Conservation (phyloP, 306 rosid genomes). For the Prosopis cineraria region DNA sequence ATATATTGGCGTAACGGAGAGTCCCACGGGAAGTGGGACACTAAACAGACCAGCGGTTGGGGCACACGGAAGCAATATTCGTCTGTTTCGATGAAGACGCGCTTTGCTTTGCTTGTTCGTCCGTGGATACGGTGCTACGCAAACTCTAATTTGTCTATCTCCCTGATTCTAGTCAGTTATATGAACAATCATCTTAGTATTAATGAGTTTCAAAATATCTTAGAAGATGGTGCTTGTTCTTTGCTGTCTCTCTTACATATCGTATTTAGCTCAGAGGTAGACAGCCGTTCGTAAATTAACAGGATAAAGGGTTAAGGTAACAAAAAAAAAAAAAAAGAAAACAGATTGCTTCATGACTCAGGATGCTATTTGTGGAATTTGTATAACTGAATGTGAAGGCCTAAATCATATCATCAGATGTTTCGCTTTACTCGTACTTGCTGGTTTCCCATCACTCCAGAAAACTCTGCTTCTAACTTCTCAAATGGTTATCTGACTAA, state of each 20-base stretch:
- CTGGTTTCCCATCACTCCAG: no score
- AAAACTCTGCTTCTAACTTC: no score
- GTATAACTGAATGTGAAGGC: no score
- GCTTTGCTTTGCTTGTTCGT: constrained; percentile 11
- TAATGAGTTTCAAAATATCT: background rate
- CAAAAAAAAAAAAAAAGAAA: no score
- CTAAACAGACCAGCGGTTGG: background rate
- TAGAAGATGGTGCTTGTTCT: background rate
- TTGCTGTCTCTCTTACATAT: no score
- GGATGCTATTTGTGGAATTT: no score
- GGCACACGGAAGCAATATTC: constrained; percentile 3
- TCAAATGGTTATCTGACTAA: background rate
- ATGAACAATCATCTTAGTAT: background rate
- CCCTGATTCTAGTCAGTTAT: background rate
- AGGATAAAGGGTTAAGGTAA: no score
- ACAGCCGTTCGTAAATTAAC: background rate
- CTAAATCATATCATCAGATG: no score
- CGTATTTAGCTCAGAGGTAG: background rate
- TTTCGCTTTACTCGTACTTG: no score
- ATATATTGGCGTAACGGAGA: constrained; percentile 11
- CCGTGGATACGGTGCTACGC: background rate
- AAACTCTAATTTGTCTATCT: background rate
- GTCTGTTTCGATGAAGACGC: background rate
- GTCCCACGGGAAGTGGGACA: background rate
- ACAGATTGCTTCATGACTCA: no score